Evolutionary conservation across 345 rosid genomes (phyloP).

Genomic region (Raphanus sativus): DNA sequence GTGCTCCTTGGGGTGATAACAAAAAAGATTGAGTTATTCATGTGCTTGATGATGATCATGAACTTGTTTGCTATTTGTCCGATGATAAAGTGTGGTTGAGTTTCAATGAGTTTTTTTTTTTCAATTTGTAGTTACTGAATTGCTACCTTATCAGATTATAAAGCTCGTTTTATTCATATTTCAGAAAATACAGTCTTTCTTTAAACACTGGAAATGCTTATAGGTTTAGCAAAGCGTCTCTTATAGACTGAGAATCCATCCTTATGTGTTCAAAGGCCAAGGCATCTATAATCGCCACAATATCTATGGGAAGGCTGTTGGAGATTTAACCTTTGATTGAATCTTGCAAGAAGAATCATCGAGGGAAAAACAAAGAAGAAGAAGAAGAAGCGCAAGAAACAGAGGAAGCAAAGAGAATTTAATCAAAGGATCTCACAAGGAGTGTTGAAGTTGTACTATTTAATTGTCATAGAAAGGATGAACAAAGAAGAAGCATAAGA

Average conservation of each 20-base stretch:
- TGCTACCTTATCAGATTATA: background rate
- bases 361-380: too few species aligned
- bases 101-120: constrained; percentile 7
- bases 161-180: background rate
- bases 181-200: background rate
- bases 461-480: too few species aligned
- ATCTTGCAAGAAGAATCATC: too few species aligned
- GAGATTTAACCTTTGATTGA: too few species aligned
- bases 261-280: too few species aligned
- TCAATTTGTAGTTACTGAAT: constrained; percentile 3
- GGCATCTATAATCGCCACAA: too few species aligned
- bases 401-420: too few species aligned
- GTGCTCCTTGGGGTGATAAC: constrained; percentile 41
- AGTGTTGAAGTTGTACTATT: too few species aligned
- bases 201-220: background rate
- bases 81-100: background rate
- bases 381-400: too few species aligned
- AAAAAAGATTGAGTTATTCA: constrained; percentile 26
- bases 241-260: background rate
- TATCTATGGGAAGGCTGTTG: too few species aligned
- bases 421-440: too few species aligned
- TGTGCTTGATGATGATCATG: background rate
- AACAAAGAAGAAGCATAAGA: background rate
- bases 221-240: background rate
- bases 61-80: constrained; percentile 4